Evolutionary conservation across 208 protist species (phyloP).

Genomic region (Sergeia podlipaevii): DNA sequence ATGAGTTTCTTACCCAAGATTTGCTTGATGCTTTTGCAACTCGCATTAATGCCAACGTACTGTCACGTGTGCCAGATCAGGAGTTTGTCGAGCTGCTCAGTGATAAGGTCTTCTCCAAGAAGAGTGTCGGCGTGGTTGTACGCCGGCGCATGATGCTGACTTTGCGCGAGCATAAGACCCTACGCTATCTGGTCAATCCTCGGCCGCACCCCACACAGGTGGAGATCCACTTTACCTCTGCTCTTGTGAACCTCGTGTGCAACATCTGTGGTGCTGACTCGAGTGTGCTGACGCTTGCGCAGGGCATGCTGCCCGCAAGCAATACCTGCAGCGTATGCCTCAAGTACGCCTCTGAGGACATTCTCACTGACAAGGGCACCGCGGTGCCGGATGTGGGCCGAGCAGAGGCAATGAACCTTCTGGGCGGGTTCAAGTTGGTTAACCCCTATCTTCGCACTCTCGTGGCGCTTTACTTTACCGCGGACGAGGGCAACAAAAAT

Average conservation of each 20-base stretch:
- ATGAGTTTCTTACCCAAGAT: conserved; percentile 45
- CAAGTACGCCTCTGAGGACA: background rate
- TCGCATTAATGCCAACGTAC: conserved; percentile 40
- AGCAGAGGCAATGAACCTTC: conserved; percentile 1
- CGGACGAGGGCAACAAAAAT: conserved; percentile 38
- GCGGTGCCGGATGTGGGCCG: background rate
- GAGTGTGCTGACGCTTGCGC: conserved; percentile 57
- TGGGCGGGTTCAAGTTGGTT: conserved; percentile 36
- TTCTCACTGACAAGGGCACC: background rate
- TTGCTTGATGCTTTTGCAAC: conserved; percentile 36
- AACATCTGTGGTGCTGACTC: conserved; percentile 50
- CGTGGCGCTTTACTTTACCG: conserved; percentile 59
- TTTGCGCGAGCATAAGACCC: conserved; percentile 47
- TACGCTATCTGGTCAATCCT: conserved; percentile 29
- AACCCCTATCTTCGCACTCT: conserved; percentile 60
- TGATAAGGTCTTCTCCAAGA: conserved; percentile 45
- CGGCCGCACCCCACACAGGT: conserved; percentile 14
- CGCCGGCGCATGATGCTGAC: conserved; percentile 69
- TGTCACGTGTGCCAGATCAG: conserved; percentile 38
- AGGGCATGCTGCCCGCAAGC: conserved; percentile 38
- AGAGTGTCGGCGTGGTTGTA: conserved; percentile 30
- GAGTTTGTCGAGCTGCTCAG: conserved; percentile 62
- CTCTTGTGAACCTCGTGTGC: conserved; percentile 69
- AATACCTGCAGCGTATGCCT: conserved; percentile 23
- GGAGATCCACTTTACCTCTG: conserved; percentile 48